phyloP scores from a whole-genome alignment of 2,329 filamentous ascomycete genomes.

The Phialocephala sp. region DNA sequence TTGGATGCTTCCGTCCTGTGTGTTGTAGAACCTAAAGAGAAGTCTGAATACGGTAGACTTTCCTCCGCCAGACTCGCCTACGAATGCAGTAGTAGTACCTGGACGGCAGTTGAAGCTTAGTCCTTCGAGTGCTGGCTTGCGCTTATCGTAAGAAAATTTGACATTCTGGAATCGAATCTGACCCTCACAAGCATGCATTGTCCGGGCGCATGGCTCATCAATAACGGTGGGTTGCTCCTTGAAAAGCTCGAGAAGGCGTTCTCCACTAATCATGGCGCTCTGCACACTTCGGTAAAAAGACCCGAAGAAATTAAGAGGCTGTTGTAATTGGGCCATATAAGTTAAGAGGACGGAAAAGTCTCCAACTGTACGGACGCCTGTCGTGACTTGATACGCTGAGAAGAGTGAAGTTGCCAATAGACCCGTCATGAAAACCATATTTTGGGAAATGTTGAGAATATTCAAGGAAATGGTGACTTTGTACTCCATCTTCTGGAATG shows the following conservation, averaged over 20 bases:
- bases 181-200: constrained; percentile 73
- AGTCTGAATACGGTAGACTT: constrained; percentile 97
- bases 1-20: constrained; percentile 77
- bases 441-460: constrained; percentile 81
- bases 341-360: constrained; percentile 76
- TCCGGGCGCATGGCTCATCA: constrained; percentile 70
- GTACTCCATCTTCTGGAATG: constrained; percentile 77
- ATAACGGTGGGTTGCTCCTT: constrained; percentile 93
- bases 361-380: constrained; percentile 67
- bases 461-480: constrained; percentile 78
- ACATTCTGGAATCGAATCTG: constrained; percentile 89
- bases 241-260: constrained; percentile 93
- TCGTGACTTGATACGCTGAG: constrained; percentile 77
- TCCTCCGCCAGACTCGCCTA: constrained; percentile 94
- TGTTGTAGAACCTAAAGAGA: constrained; percentile 96
- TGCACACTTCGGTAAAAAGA: constrained; percentile 97
- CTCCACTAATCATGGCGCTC: constrained; percentile 95
- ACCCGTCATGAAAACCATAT: constrained; percentile 79
- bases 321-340: constrained; percentile 81
- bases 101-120: constrained; percentile 85
- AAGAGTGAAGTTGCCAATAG: constrained; percentile 75
- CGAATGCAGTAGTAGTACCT: constrained; percentile 92
- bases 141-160: constrained; percentile 86
- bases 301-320: constrained; percentile 85
- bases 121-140: constrained; percentile 82